Percentiles rank a stretch among this genome's conserved stretches.
Conservation (phyloP, 768 basidiomycete genomes). For the Lactarius evosmus region DNA sequence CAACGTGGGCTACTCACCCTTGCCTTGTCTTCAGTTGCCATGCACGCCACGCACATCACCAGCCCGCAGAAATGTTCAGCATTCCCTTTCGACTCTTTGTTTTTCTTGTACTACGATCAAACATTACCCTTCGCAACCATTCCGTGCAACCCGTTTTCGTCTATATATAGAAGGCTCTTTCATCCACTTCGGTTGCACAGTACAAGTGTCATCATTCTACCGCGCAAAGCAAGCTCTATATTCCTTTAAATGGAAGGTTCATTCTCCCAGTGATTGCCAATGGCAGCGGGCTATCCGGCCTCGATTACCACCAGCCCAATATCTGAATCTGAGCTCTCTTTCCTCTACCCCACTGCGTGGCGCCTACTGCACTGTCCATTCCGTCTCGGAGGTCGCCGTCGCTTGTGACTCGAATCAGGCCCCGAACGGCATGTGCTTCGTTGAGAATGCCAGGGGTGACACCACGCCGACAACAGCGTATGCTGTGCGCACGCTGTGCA, state of each 20-base stretch:
- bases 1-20: constrained; percentile 5
- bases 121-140: constrained; percentile 16
- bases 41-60: constrained; percentile 6
- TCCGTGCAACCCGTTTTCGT: constrained; percentile 12
- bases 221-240: neutral
- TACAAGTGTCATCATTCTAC: neutral
- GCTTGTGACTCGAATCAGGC: constrained; percentile 1
- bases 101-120: constrained; percentile 12
- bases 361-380: neutral
- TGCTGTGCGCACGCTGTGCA: constrained; percentile 16
- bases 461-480: constrained; percentile 10
- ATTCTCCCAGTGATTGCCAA: constrained; percentile 19
- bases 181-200: constrained; percentile 18
- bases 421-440: neutral
- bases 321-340: neutral
- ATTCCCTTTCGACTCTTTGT: constrained; percentile 1
- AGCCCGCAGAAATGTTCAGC: neutral
- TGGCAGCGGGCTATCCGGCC: constrained; percentile 11
- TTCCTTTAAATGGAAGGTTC: constrained; percentile 10
- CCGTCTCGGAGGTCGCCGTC: neutral
- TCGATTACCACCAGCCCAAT: constrained; percentile 1
- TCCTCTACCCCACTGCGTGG: neutral
- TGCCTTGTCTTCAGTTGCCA: constrained; percentile 14
- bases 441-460: constrained; percentile 6
- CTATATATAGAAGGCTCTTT: constrained; percentile 24